Evolutionary conservation across 208 protist species (phyloP).

Genomic region (Borovskyia barvae): DNA sequence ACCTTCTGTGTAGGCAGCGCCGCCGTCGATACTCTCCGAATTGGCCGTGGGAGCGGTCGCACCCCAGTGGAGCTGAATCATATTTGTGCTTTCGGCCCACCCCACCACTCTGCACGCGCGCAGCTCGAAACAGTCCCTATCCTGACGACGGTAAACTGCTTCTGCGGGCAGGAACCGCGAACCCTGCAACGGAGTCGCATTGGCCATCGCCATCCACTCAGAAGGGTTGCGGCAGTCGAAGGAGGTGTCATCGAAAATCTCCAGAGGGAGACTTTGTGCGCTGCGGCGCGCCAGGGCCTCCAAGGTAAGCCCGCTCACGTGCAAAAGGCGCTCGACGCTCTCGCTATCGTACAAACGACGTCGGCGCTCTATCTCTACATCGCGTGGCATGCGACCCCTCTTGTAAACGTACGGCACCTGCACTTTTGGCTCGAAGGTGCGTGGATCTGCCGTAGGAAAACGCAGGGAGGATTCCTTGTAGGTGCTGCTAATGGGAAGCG

Average conservation of each 20-base stretch:
- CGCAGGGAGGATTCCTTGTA: slow-evolving; percentile 78
- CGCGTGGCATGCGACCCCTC: slow-evolving; percentile 88
- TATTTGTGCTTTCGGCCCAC: slow-evolving; percentile 73
- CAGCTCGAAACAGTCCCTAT: slow-evolving; percentile 45
- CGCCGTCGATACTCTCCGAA: background rate
- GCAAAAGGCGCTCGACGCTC: slow-evolving; percentile 75
- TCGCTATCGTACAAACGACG: slow-evolving; percentile 91
- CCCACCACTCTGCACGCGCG: slow-evolving; percentile 82
- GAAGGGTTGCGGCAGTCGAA: slow-evolving; percentile 90
- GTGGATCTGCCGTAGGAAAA: slow-evolving; percentile 72
- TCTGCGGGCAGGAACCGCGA: slow-evolving; percentile 83
- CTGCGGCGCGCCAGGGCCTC: slow-evolving; percentile 57
- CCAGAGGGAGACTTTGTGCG: slow-evolving; percentile 82
- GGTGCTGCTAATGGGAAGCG: slow-evolving; percentile 60
- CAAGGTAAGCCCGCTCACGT: slow-evolving; percentile 67
- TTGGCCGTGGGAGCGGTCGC: slow-evolving; percentile 7
- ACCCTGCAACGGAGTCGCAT: slow-evolving; percentile 22
- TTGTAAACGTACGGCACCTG: slow-evolving; percentile 91
- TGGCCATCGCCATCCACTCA: slow-evolving; percentile 92
- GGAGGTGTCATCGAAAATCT: slow-evolving; percentile 96
- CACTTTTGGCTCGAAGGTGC: slow-evolving; percentile 95
- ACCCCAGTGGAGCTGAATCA: slow-evolving; percentile 73
- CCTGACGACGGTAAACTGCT: slow-evolving; percentile 49
- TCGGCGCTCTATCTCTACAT: slow-evolving; percentile 94
- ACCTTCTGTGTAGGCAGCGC: too few relatives aligned